phyloP scores from a whole-genome alignment of 2,329 filamentous ascomycete species.

The Scopulariopsis brevicaulis region DNA sequence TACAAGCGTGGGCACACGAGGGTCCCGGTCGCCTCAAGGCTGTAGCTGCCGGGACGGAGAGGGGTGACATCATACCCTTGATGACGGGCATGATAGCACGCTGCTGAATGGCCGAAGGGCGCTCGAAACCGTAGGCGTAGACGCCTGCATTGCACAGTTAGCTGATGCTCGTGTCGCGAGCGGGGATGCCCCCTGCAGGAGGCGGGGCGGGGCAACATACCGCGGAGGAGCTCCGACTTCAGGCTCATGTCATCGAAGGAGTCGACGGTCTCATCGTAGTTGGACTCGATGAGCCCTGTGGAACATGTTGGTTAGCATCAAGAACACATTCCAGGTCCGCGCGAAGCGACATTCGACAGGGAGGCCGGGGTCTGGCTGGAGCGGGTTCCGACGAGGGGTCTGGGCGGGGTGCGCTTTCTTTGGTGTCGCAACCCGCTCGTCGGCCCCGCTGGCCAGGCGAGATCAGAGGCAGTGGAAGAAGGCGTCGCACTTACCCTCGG shows the following conservation, averaged over 20 bases:
- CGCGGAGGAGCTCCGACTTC: conserved; percentile 93
- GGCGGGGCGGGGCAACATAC: conserved; percentile 22
- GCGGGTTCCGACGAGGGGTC: not conserved
- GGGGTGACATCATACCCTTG: conserved; percentile 62
- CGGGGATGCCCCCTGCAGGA: not conserved
- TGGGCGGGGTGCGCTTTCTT: not conserved
- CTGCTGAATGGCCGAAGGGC: conserved; percentile 98
- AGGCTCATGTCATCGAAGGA: conserved; percentile 98
- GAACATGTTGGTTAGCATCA: not conserved
- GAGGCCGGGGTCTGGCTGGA: not conserved
- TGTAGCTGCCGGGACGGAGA: not conserved
- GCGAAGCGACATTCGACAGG: not conserved
- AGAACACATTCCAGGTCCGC: not conserved
- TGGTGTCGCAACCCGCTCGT: not conserved
- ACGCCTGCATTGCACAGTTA: conserved; percentile 47
- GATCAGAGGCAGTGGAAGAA: not conserved
- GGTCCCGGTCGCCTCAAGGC: not conserved
- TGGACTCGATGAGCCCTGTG: conserved; percentile 97
- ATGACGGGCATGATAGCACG: conserved; percentile 99
- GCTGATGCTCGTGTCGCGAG: not conserved
- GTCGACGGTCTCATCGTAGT: conserved; percentile 99
- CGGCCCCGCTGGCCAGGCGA: not conserved
- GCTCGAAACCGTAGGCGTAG: conserved; percentile 99
- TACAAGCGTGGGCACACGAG: not conserved
- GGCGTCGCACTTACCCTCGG: conserved; percentile 63